A percentile compares a stretch with the other conserved stretches of the same genome.
These are phyloP conservation scores for Aschersonia sp. DNA, from an alignment of 2,329 filamentous ascomycete species.

Conservation along the genomic window DNA sequence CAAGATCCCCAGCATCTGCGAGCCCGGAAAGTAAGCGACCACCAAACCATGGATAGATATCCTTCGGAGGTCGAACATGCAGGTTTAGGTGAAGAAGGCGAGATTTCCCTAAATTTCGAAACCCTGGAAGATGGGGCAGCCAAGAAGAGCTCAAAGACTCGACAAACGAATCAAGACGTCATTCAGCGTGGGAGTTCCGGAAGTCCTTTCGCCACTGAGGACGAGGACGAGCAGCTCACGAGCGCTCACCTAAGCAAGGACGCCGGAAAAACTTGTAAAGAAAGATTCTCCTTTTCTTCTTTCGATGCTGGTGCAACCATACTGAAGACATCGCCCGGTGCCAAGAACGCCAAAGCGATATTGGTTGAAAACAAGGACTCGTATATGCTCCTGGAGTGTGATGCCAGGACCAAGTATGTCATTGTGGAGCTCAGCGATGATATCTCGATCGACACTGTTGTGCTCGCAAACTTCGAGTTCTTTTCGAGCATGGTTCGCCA, in stretches of 20 bases:
- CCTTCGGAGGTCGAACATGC: constrained; percentile 57
- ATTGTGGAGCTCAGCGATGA: constrained; percentile 87
- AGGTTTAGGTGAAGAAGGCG: constrained; percentile 71
- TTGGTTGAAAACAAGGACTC: constrained; percentile 95
- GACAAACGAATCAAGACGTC: constrained; percentile 7
- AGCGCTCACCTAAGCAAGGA: constrained; percentile 65
- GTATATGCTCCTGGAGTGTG: constrained; percentile 93
- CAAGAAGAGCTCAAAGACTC: neutral
- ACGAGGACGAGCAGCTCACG: constrained; percentile 33
- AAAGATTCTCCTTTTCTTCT: constrained; percentile 92
- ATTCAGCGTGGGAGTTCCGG: neutral
- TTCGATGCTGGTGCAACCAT: constrained; percentile 94
- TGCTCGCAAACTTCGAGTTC: constrained; percentile 98
- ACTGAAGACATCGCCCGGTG: constrained; percentile 73
- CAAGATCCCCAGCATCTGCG: constrained; percentile 56
- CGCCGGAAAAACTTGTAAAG: constrained; percentile 93
- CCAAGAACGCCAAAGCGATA: constrained; percentile 78
- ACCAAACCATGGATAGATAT: constrained; percentile 28
- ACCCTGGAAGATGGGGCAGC: constrained; percentile 11
- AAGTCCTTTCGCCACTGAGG: constrained; percentile 25
- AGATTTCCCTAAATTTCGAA: constrained; percentile 53
- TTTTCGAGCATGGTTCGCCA: constrained; percentile 93
- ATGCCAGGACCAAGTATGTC: constrained; percentile 76
- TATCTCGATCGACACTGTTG: constrained; percentile 79
- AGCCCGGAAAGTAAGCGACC: constrained; percentile 42